Conservation (phyloP, 2,329 filamentous ascomycete genomes). For the Daldinia sp. region DNA sequence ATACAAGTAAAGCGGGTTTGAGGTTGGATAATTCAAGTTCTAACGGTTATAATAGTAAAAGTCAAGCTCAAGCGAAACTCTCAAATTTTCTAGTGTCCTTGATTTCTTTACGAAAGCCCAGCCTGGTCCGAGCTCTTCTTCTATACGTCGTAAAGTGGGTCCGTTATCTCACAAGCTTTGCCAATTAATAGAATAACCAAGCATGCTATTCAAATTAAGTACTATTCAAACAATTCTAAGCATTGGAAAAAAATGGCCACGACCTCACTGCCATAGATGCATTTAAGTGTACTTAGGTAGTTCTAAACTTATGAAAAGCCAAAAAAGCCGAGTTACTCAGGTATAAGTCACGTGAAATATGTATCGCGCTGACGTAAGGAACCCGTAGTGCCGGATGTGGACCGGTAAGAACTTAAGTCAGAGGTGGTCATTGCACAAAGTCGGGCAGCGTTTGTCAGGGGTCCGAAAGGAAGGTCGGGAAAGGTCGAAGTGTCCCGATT, state of each 20-base stretch:
- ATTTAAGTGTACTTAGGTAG: too few species aligned
- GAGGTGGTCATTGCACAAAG: conserved; percentile 30
- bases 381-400: conserved; percentile 1
- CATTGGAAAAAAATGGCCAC: too few species aligned
- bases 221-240: too few species aligned
- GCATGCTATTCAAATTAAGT: too few species aligned
- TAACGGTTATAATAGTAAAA: background rate
- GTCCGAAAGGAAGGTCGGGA: conserved; percentile 13
- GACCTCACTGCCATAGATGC: too few species aligned
- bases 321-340: conserved; percentile 2
- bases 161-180: background rate
- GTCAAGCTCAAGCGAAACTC: conserved; percentile 1
- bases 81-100: conserved; percentile 6
- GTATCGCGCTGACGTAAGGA: background rate
- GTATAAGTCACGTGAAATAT: background rate
- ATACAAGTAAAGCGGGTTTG: background rate
- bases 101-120: background rate
- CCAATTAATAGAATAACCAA: background rate
- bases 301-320: too few species aligned
- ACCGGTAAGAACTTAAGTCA: background rate
- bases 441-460: conserved; percentile 30
- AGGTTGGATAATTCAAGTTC: background rate
- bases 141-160: background rate
- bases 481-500: conserved; percentile 26
- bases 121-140: conserved; percentile 5